Conservation (phyloP, 2,329 filamentous ascomycete species). For the Paracoccidioides brasiliensis region DNA sequence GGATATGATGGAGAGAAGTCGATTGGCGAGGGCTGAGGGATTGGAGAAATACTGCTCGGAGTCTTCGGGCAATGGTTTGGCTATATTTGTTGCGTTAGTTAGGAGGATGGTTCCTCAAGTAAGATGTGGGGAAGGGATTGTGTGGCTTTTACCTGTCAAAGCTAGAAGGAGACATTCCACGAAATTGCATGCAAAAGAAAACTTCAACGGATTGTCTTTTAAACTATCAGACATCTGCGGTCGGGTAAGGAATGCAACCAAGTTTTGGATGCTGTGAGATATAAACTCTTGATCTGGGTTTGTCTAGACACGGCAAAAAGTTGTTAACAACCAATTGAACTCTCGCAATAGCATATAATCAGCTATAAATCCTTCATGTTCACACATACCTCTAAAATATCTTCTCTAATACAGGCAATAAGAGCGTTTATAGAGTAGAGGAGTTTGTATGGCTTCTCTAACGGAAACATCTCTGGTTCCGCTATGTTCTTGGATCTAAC, state of each 20-base stretch:
- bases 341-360: constrained; percentile 1
- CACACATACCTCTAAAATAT: constrained; percentile 24
- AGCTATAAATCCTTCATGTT: constrained; percentile 9
- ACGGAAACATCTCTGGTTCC: constrained; percentile 52
- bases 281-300: constrained; percentile 26
- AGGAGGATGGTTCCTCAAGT: neutral
- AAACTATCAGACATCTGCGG: constrained; percentile 39
- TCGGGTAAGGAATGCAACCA: constrained; percentile 50
- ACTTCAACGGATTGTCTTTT: constrained; percentile 33
- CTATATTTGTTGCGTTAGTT: constrained; percentile 10
- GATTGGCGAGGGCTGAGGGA: constrained; percentile 22
- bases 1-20: constrained; percentile 25
- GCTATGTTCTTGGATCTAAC: constrained; percentile 44
- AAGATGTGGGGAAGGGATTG: neutral
- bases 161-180: constrained; percentile 45
- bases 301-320: constrained; percentile 12
- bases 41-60: constrained; percentile 23
- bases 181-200: constrained; percentile 41
- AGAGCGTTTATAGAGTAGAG: constrained; percentile 61
- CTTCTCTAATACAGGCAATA: constrained; percentile 44
- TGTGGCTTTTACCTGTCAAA: constrained; percentile 36
- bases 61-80: constrained; percentile 16
- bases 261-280: constrained; percentile 37
- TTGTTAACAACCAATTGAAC: neutral
- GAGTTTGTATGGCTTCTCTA: constrained; percentile 56